Percentiles rank a stretch among this genome's conserved stretches.
Evolutionary conservation across 2,329 filamentous ascomycete species (phyloP).

Genomic region (Hysterium pulicare): DNA sequence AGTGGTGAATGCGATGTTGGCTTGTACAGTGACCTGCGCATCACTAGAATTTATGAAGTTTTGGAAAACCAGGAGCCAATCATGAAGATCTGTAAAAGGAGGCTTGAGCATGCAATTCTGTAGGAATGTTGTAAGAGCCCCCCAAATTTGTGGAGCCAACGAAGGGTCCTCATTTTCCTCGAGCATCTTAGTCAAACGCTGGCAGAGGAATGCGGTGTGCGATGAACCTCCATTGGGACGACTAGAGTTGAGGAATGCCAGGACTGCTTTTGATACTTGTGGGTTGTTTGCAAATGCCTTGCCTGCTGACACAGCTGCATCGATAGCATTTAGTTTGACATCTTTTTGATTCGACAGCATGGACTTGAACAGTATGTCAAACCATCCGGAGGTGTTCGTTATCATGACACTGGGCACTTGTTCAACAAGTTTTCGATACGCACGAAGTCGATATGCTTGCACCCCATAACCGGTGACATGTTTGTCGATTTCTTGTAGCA

Average conservation of each 20-base stretch:
- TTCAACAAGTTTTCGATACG: constrained; percentile 74
- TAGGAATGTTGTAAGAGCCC: constrained; percentile 73
- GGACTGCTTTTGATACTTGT: constrained; percentile 63
- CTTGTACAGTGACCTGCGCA: constrained; percentile 58
- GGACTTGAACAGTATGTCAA: constrained; percentile 75
- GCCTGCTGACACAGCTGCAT: constrained; percentile 68
- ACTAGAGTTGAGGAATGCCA: constrained; percentile 58
- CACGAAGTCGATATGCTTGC: constrained; percentile 68
- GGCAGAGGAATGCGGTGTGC: constrained; percentile 58
- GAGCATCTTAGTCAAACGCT: constrained; percentile 66
- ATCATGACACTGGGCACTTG: constrained; percentile 71
- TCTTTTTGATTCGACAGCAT: constrained; percentile 78
- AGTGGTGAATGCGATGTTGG: constrained; percentile 81
- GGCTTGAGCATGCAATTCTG: constrained; percentile 57
- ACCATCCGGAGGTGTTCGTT: constrained; percentile 68
- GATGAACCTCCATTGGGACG: constrained; percentile 58
- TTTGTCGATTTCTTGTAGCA: constrained; percentile 69
- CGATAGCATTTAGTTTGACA: constrained; percentile 70
- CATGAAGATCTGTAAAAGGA: constrained; percentile 67
- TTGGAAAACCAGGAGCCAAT: constrained; percentile 77
- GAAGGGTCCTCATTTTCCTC: constrained; percentile 55
- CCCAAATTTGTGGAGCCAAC: constrained; percentile 85
- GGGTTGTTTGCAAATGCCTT: constrained; percentile 67
- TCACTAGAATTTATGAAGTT: constrained; percentile 80
- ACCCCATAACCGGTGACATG: constrained; percentile 78